Conservation (phyloP, 2,329 filamentous ascomycete species). For the Penicillium hesseltinei region DNA sequence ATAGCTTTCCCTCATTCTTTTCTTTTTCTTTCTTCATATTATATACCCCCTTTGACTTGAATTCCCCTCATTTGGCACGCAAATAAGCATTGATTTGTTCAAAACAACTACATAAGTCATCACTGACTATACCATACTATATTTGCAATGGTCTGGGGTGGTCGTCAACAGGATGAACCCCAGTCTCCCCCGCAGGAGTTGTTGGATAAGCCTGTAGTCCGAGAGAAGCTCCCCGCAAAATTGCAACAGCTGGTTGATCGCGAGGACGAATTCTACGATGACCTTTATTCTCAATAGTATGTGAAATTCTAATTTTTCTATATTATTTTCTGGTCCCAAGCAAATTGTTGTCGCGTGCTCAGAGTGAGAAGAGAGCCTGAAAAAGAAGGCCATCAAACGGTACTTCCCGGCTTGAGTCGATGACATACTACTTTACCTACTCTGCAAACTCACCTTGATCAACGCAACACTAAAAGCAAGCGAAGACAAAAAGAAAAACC, state of each 20-base stretch:
- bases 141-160: constrained; percentile 35
- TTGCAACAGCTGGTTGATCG: constrained; percentile 57
- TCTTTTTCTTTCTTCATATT: background rate
- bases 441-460: background rate
- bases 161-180: constrained; percentile 21
- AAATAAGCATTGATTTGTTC: background rate
- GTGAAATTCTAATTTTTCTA: constrained; percentile 34
- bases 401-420: background rate
- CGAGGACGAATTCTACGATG: constrained; percentile 73
- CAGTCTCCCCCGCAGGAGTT: constrained; percentile 15
- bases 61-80: background rate
- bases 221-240: constrained; percentile 53
- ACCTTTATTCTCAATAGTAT: constrained; percentile 75
- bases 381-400: background rate
- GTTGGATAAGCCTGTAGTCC: constrained; percentile 43
- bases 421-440: constrained; percentile 4
- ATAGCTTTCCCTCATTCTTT: constrained; percentile 2
- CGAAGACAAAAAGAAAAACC: background rate
- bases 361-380: background rate
- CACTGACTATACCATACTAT: background rate
- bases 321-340: background rate
- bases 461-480: background rate
- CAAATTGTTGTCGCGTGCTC: background rate
- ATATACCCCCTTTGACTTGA: background rate
- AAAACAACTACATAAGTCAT: background rate